phyloP scores from a whole-genome alignment of 179 eudicot species.

The Spinacia oleracea region DNA sequence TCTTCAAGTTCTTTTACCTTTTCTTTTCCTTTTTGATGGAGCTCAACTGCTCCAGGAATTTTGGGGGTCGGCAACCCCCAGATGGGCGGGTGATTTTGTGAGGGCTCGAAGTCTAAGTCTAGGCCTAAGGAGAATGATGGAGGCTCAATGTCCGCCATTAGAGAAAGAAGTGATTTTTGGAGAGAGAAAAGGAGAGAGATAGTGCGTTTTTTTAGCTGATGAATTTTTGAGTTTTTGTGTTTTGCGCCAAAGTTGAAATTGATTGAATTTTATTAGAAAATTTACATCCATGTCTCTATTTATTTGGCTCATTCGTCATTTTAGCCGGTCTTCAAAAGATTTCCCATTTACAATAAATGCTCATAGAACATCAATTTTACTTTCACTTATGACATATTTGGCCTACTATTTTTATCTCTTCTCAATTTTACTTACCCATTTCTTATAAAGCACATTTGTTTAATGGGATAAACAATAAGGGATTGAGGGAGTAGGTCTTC shows the following conservation, averaged over 20 bases:
- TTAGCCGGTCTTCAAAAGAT: too few species aligned
- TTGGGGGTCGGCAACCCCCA: conserved; percentile 1
- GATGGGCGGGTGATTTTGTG: background rate
- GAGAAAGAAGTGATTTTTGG: conserved; percentile 3
- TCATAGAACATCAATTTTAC: too few species aligned
- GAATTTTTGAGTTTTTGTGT: conserved; percentile 15
- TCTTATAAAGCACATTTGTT: too few species aligned
- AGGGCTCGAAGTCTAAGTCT: conserved; percentile 55
- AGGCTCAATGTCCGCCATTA: conserved; percentile 65
- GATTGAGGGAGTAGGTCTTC: too few species aligned
- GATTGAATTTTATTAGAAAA: too few species aligned
- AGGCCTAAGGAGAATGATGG: conserved; percentile 86
- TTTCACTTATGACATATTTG: too few species aligned
- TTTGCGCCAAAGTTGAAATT: conserved; percentile 23
- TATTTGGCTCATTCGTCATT: too few species aligned
- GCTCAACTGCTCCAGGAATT: background rate
- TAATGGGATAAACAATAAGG: too few species aligned
- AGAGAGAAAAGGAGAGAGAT: background rate
- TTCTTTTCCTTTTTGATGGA: conserved; percentile 8
- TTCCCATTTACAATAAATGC: too few species aligned
- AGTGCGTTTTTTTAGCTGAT: background rate
- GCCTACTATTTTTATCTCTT: too few species aligned
- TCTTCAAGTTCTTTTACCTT: conserved; percentile 22
- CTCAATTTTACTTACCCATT: too few species aligned
- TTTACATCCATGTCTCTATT: too few species aligned